These are phyloP conservation scores for Caloboletus inedulis DNA, from an alignment of 1,284 basidiomycete species.

Conservation along the genomic window DNA sequence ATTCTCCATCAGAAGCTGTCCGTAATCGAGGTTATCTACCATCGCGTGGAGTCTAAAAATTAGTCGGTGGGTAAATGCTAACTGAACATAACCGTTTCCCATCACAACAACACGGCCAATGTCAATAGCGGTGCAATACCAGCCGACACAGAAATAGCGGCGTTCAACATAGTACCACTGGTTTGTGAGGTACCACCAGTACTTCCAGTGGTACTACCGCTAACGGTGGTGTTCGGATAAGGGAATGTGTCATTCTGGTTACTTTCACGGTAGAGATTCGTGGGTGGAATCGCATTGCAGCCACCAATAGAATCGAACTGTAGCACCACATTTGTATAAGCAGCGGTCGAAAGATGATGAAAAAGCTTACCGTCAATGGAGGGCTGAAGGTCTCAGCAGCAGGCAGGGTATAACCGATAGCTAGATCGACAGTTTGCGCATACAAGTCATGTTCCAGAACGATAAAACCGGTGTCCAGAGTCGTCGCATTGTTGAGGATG, in stretches of 20 bases:
- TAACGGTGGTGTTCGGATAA: slow-evolving; percentile 29
- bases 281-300: slow-evolving; percentile 52
- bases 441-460: slow-evolving; percentile 89
- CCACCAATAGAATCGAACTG: slow-evolving; percentile 66
- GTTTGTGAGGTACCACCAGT: slow-evolving; percentile 1
- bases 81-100: not conserved
- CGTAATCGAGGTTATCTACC: slow-evolving; percentile 24
- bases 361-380: slow-evolving; percentile 51
- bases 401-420: slow-evolving; percentile 82
- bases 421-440: slow-evolving; percentile 83
- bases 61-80: slow-evolving; percentile 21
- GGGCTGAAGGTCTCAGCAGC: slow-evolving; percentile 60
- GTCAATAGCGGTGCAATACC: slow-evolving; percentile 13
- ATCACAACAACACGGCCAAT: slow-evolving; percentile 19
- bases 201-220: slow-evolving; percentile 9
- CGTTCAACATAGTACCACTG: slow-evolving; percentile 11
- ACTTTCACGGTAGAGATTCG: slow-evolving; percentile 63
- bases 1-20: slow-evolving; percentile 12
- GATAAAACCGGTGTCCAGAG: slow-evolving; percentile 70
- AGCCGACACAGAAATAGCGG: slow-evolving; percentile 14
- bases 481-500: slow-evolving; percentile 61
- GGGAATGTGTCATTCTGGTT: slow-evolving; percentile 62
- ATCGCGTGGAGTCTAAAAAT: slow-evolving; percentile 16
- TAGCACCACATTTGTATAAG: not conserved
- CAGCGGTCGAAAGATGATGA: not conserved